phyloP scores from a whole-genome alignment of 768 basidiomycete species.

The Scleroderma bovista region DNA sequence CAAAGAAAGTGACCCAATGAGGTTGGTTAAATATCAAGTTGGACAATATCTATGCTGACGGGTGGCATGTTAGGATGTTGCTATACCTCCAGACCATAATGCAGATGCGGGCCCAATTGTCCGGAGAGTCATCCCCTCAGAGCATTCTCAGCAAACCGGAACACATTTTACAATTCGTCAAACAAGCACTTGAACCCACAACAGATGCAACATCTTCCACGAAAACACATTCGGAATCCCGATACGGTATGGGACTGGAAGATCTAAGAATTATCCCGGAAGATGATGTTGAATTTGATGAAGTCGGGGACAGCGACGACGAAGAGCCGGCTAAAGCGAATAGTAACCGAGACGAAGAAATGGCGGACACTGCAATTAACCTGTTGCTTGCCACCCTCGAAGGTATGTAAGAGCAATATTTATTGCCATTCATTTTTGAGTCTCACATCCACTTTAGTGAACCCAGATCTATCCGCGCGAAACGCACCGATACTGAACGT shows the following conservation, averaged over 20 bases:
- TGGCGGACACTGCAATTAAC: slow-evolving; percentile 74
- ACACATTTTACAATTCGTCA: slow-evolving; percentile 78
- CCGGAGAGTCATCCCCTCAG: slow-evolving; percentile 45
- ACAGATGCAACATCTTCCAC: background rate
- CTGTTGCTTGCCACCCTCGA: slow-evolving; percentile 82
- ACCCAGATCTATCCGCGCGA: slow-evolving; percentile 55
- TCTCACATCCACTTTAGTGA: slow-evolving; percentile 24
- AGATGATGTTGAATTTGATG: slow-evolving; percentile 34
- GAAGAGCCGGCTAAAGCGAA: slow-evolving; percentile 37
- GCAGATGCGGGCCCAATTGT: slow-evolving; percentile 70
- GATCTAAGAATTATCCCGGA: slow-evolving; percentile 36
- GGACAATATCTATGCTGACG: background rate
- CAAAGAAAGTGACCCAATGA: slow-evolving; percentile 17
- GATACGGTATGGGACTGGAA: slow-evolving; percentile 24
- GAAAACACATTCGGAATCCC: slow-evolving; percentile 2
- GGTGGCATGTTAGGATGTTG: slow-evolving; percentile 44
- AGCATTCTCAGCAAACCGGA: slow-evolving; percentile 58
- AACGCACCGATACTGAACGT: slow-evolving; percentile 62
- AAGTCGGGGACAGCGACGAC: slow-evolving; percentile 56
- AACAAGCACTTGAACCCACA: slow-evolving; percentile 59
- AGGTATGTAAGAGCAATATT: slow-evolving; percentile 43
- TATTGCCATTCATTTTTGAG: background rate
- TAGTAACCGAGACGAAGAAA: slow-evolving; percentile 47
- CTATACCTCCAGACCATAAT: slow-evolving; percentile 76
- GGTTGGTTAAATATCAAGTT: slow-evolving; percentile 9